Evolutionary conservation across 2,329 filamentous ascomycete genomes (phyloP).

Genomic region (Tolypocladium nubicola): DNA sequence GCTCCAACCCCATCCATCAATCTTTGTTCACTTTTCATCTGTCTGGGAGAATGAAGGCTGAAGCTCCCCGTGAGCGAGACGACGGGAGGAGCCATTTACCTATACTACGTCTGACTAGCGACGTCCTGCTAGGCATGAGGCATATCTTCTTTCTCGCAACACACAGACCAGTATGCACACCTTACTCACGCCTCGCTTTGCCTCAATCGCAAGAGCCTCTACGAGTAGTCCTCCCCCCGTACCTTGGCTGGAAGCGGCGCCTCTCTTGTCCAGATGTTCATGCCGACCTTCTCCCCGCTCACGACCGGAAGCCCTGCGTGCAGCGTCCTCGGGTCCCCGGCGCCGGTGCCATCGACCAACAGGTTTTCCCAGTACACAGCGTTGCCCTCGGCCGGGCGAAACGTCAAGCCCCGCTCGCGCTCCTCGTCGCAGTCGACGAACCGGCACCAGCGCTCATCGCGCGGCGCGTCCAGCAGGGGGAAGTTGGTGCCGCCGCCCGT

Average conservation of each 20-base stretch:
- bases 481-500: slow-evolving; percentile 40
- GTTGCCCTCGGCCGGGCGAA: slow-evolving; percentile 34
- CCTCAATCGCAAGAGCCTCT: not conserved
- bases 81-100: not conserved
- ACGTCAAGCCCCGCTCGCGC: slow-evolving; percentile 35
- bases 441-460: slow-evolving; percentile 27
- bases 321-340: slow-evolving; percentile 30
- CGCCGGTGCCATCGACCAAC: slow-evolving; percentile 17
- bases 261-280: slow-evolving; percentile 42
- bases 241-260: slow-evolving; percentile 22
- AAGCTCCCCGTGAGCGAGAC: not conserved
- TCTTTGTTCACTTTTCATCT: too few relatives aligned
- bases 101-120: not conserved
- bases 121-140: not conserved
- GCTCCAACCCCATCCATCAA: too few relatives aligned
- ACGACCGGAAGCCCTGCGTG: slow-evolving; percentile 37
- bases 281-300: slow-evolving; percentile 35
- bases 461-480: slow-evolving; percentile 27
- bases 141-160: not conserved
- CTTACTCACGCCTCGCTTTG: not conserved
- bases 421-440: slow-evolving; percentile 38
- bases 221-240: not conserved
- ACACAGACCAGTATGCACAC: not conserved
- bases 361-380: slow-evolving; percentile 40
- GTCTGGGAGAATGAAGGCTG: not conserved